phyloP scores from a whole-genome alignment of 2,329 filamentous ascomycete species.

The Neofusicoccum parvum region DNA sequence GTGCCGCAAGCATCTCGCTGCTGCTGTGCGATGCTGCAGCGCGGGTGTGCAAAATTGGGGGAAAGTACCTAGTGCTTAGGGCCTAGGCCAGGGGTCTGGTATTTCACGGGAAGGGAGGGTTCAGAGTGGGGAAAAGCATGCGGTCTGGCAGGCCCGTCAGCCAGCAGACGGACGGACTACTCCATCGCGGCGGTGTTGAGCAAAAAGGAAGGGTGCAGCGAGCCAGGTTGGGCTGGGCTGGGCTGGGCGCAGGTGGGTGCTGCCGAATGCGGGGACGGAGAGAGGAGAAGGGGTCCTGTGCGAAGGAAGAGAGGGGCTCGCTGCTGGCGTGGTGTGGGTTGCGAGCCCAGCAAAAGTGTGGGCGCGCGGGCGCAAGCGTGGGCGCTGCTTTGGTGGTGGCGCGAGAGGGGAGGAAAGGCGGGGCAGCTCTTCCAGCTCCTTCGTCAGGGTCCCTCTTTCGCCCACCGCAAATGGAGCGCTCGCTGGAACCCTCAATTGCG shows the following conservation, averaged over 20 bases:
- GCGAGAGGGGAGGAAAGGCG: background rate
- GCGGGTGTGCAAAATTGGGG: background rate
- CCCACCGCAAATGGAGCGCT: background rate
- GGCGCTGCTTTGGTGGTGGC: constrained; percentile 7
- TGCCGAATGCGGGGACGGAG: constrained; percentile 7
- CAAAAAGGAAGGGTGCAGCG: background rate
- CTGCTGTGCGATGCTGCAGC: background rate
- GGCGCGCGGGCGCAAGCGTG: background rate
- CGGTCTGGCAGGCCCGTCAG: no score
- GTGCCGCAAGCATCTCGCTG: background rate
- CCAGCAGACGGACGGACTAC: no score
- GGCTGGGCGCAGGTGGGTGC: background rate
- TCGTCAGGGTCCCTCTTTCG: background rate
- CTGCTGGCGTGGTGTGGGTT: background rate
- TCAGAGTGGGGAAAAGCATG: no score
- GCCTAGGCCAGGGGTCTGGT: background rate
- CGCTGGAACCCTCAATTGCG: background rate
- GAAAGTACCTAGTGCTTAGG: background rate
- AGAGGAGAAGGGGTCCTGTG: background rate
- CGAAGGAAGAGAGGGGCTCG: background rate
- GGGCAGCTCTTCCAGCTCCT: background rate
- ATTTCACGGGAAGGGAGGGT: background rate
- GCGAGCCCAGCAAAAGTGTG: background rate
- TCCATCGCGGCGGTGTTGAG: no score
- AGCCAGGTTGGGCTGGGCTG: background rate